Base-by-base conservation (phyloP, 805 yeast species). In the Barnettozyma wickerhamii region DNA sequence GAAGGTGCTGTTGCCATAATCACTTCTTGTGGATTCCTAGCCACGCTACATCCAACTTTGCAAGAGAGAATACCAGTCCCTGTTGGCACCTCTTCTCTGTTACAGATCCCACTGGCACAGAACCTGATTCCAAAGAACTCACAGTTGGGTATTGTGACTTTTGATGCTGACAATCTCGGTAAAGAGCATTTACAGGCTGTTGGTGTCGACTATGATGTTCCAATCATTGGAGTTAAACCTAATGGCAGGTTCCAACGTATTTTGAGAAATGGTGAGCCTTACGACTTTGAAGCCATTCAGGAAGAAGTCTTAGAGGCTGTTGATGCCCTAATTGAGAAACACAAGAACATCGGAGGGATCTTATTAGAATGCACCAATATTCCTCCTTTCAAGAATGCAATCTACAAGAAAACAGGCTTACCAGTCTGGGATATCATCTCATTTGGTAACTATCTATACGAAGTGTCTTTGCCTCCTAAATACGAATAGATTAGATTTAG, bases 21-120 rank as follows among this genome's bases (percentile, higher is more conserved):
- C 17, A 60, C 67, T 4, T 58, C 65, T 4, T 64, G 68, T 48
- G 67, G 67, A 13, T 64, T 63, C 42, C 47, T 64, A 7, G 63
- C 66, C 2, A 57, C 59, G 7, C 30, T 58, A 10, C 67, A 64
- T 27, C 41, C 50, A 13, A 41, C 49, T 10, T 30, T 63, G 6
- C 55, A 56, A n/a, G 43, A 47, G 0, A 44, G 48, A 42, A 50
- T 59, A n/a, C 49, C 55, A 1, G 56, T 63, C 19, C 68, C 69
- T 18, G 53, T 64, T 15, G 66, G 60, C 7, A 56, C 66, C 3
- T 55, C 62, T 32, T 46, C 63, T 6, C 42, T 63, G 18, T 32
- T 62, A 14, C 66, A 64, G 38, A 50, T 63, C 33, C 63, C 69
- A 7, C 41, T 53, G 30, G 60, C 61, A 3, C 41, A 52, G 14